Base-by-base conservation (phyloP, 192 early-diverging fungal species). In the Pecoramyces ruminantium region DNA sequence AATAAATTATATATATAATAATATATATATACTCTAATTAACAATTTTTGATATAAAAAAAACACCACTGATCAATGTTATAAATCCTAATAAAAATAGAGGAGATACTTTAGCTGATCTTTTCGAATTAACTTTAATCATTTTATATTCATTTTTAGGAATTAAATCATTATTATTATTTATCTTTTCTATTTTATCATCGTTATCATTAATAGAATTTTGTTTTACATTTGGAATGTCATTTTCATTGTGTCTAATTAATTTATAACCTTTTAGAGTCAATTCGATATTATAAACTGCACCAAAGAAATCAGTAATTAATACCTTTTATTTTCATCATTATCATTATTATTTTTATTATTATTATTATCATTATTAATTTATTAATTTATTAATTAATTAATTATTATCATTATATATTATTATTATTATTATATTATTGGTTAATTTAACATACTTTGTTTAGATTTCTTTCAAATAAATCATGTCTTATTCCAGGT, bases 401-500 rank as follows among this genome's bases (percentile, higher is more conserved):
- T n/a, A n/a, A n/a, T n/a, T n/a, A 34, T 34, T 34, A 34, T 34
- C 30, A 34, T 34, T 34, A 34, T 6, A 6, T 34, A 6, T 34
- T 34, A 34, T 34, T 34, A 34, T 34, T 34, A 34, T 34, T n/a
- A n/a, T n/a, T n/a, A n/a, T n/a, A n/a, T n/a, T n/a, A n/a, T n/a
- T n/a, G n/a, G n/a, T n/a, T n/a, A n/a, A 34, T 17, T 29, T 77
- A 79, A 28, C 81, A 79, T 88, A 96, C 95, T 87, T 95, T 90
- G 82, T 93, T 89, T 25, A 94, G 85, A 27, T 91, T 87, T 58
- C 96, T 86, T 17, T 87, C 86, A 85, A 94, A 98, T 77, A 97
- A 85, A 84, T 98, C 96, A 1, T 87, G 88, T 18, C 95, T 89
- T 30, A 97, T 91, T 13, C 95, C 96, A 3, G 96, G 96, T 25